Conservation (phyloP, 169 alveolate species). For the Plasmodium vivax region DNA sequence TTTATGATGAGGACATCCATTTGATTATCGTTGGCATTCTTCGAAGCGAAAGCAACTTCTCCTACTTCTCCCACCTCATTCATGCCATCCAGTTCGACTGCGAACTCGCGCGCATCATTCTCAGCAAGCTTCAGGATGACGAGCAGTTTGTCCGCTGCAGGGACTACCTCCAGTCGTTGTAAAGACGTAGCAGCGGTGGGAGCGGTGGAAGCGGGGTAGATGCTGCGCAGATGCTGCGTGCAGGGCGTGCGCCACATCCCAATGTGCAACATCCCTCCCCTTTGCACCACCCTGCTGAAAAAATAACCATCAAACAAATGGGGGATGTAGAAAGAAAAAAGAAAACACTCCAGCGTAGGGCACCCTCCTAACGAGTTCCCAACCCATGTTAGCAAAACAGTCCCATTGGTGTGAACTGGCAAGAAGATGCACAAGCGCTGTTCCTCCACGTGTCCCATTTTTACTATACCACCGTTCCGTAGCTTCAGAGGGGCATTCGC, state of each 20-base stretch:
- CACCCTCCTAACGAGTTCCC: neutral
- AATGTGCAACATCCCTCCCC: neutral
- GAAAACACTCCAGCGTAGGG: neutral
- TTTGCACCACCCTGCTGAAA: neutral
- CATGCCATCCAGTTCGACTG: slow-evolving; percentile 75
- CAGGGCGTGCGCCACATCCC: neutral
- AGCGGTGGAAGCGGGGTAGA: neutral
- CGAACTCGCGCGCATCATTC: slow-evolving; percentile 51
- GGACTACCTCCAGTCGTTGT: slow-evolving; percentile 14
- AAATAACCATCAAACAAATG: neutral
- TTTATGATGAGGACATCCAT: slow-evolving; percentile 60
- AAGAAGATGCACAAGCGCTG: neutral
- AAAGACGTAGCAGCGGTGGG: neutral
- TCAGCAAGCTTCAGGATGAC: slow-evolving; percentile 18
- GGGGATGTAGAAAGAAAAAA: neutral
- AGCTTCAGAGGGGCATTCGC: neutral
- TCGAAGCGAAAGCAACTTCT: slow-evolving; percentile 67
- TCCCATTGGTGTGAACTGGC: neutral
- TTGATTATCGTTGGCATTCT: slow-evolving; percentile 54
- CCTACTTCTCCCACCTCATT: slow-evolving; percentile 51
- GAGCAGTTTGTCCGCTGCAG: slow-evolving; percentile 18
- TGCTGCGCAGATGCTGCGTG: neutral
- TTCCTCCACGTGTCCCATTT: neutral
- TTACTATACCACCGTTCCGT: neutral
- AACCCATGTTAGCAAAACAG: neutral